A percentile compares a stretch with the other conserved stretches of the same genome.
Conservation (phyloP, 75 land plant species). For the Sequoia sempervirens region DNA sequence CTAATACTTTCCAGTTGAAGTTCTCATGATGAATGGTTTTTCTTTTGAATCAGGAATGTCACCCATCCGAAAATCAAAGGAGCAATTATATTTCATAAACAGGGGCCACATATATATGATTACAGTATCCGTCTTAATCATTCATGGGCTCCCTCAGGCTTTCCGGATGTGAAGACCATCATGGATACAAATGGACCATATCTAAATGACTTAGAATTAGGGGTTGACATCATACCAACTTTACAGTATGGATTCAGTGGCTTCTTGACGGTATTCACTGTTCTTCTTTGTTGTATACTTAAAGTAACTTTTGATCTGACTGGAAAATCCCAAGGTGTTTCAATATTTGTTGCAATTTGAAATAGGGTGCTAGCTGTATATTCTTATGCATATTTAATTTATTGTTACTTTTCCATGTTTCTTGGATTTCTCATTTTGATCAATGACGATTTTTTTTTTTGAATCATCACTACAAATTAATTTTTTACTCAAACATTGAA, state of each 20-base stretch:
- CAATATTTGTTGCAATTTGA: not conserved
- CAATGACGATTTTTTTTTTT: not conserved
- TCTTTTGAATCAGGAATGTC: conserved; percentile 35
- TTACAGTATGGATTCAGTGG: conserved; percentile 78
- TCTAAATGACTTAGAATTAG: conserved; percentile 65
- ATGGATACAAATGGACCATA: conserved; percentile 78
- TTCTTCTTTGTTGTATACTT: not conserved
- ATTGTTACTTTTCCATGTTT: not conserved
- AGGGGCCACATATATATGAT: conserved; percentile 66
- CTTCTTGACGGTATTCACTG: conserved; percentile 65
- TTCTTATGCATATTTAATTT: not conserved
- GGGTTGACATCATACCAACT: conserved; percentile 41
- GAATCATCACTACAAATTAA: not conserved
- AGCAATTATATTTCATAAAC: conserved; percentile 73
- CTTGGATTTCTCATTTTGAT: not conserved
- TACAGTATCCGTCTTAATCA: conserved; percentile 83
- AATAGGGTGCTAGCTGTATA: not conserved
- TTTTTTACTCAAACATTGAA: not conserved
- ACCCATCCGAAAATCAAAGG: conserved; percentile 68
- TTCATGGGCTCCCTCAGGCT: conserved; percentile 83
- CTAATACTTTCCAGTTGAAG: not conserved
- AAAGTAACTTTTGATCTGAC: conserved; percentile 2
- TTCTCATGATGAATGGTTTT: not conserved
- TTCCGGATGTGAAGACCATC: conserved; percentile 69
- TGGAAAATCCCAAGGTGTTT: not conserved